Evolutionary conservation across 768 basidiomycete species (phyloP), one percentile per base, ranked within the genome.

Genomic region (Tephrocybe sp.): DNA sequence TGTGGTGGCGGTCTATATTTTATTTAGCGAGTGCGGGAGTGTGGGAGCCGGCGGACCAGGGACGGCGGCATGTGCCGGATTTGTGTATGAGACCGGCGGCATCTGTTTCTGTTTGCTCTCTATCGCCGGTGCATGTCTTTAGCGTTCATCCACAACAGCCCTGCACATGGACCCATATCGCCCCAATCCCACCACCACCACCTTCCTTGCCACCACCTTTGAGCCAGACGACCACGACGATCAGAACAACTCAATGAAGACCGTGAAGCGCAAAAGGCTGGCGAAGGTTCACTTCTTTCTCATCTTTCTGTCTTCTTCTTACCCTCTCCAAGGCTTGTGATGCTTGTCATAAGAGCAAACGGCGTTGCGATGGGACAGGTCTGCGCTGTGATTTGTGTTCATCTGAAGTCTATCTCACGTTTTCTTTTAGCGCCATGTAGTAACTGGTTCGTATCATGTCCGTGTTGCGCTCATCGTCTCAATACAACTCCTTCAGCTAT

Each of bases 331-430:
- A 80, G 77, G 79, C 90, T 43, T 91, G 90, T 68, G 86, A 90
- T 67, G 85, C 86, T 47, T 92, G 90, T 65, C 90, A 92, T 65
- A 89, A 87, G 67, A 85, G 83, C 70, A 92, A 92, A 64, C 81
- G 90, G 21, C 81, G 89, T 42, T 91, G 89, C 68, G 88, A 90
- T 68, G 88, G 88, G 26, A 88, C 86, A 54, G 84, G 87, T 86
- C 54, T 52, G 83, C 40, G 73, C 20, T 38, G 14, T 33, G 50
- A 53, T 41, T 54, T 49, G 43, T 18, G 41, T 37, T 48, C 46
- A 48, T 51, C 43, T n/a, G n/a, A n/a, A 40, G 60, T 46, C 17
- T 48, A 46, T 59, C 57, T 54, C 37, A 50, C 33, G 34, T 18
- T 28, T 59, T 48, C 55, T 47, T 60, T 42, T 67, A 88, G 86